A percentile compares a stretch with the other conserved stretches of the same genome.
Conservation (phyloP, 805 yeast species). For the Wickerhamomyces rabaulensis region DNA sequence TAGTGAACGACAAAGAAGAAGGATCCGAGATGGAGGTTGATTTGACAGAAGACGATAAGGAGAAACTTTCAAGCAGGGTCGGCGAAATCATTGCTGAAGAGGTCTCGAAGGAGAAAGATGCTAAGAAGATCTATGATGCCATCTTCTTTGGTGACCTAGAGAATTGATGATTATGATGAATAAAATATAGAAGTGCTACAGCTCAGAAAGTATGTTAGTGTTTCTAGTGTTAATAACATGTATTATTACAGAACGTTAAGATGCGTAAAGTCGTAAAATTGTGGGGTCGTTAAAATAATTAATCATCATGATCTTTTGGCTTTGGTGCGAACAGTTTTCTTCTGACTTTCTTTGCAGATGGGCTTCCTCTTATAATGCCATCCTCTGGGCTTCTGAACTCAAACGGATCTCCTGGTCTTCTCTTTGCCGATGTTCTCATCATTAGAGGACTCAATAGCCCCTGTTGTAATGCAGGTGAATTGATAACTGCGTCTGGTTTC, state of each 20-base stretch:
- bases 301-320: neutral
- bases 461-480: neutral
- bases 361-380: neutral
- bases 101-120: slow-evolving; percentile 42
- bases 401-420: slow-evolving; percentile 15
- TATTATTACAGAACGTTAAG: neutral
- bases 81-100: slow-evolving; percentile 54
- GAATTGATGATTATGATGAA: slow-evolving; percentile 1
- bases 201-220: no score
- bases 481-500: neutral
- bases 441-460: slow-evolving; percentile 18
- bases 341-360: slow-evolving; percentile 17
- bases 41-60: slow-evolving; percentile 29
- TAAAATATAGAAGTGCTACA: no score
- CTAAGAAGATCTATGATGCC: slow-evolving; percentile 50
- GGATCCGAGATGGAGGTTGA: slow-evolving; percentile 32
- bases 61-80: slow-evolving; percentile 48
- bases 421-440: slow-evolving; percentile 13
- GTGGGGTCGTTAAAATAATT: neutral
- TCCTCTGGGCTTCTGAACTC: slow-evolving; percentile 11
- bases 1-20: slow-evolving; percentile 31
- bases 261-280: neutral
- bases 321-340: slow-evolving; percentile 33
- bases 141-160: slow-evolving; percentile 64
- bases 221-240: neutral